Base-by-base conservation (phyloP, 2,329 filamentous ascomycete species). In the Thielaviopsis euricoi region DNA sequence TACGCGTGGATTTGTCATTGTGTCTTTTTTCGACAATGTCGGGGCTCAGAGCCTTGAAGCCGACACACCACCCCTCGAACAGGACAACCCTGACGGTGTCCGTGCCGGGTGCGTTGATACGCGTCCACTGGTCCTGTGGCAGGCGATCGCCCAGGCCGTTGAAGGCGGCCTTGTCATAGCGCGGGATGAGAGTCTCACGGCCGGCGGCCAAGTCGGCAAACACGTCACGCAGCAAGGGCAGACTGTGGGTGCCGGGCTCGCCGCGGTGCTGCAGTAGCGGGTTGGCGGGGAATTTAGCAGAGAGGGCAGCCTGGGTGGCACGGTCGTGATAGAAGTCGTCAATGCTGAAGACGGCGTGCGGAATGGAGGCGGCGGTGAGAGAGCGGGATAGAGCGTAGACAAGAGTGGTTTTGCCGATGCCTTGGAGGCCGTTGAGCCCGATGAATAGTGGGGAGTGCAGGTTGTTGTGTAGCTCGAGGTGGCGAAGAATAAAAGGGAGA, bases 11-110 rank as follows among this genome's bases (percentile, higher is more conserved):
- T 56, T 73, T 70, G 9, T 49, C 23, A 68, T 76, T 78, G 66
- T 74, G 72, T 63, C 75, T 75, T 3, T 81, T 67, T 26, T 76
- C 74, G 3, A 80, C 67, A 5, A 77, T 74, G n/a, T 71, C 67
- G 0, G 76, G 69, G 29, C 71, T 64, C 13, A 90, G 69, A 0
- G 85, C 70, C 6, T 83, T 81, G 71, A 95, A 95, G 2, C 89
- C 90, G 13, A 95, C 82, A 68, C 86, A 93, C 90, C 89, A 95
- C 19, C 90, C 89, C 69, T 96, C 89, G 62, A 95, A 83, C 55
- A 95, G 80, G 22, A 95, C 77, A 6, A 91, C 80, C 23, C 78
- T 70, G 23, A 79, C 70, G n/a, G 69, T 73, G 2, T 66, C 68
- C 56, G 78, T 73, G 9, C 76, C 76, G 0, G 69, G 70, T 52